Evolutionary conservation across 1,139 yeast species (phyloP), one percentile per base, ranked within the genome.

Genomic region (Sugiyamaella paludigena): DNA sequence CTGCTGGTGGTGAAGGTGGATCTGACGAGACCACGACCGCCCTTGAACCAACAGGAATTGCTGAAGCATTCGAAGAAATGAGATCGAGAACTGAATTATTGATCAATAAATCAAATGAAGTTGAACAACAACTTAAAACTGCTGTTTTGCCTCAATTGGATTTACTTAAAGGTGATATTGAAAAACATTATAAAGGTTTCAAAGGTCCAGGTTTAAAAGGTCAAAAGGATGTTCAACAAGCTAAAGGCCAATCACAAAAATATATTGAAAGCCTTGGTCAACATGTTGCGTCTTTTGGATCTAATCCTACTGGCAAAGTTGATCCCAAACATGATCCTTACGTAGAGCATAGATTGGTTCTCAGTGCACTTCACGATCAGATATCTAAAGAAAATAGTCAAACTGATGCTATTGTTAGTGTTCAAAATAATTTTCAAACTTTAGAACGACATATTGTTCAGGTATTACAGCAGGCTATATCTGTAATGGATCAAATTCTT

Each of bases 311-410:
- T 32, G 13, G 48, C 37, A 69, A 67, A 51, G 52, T 68, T 9
- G 78, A 76, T 30, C 67, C 72, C 47, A 63, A 65, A 48, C 60
- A 62, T 41, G 81, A 77, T 55, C 81, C 81, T 5, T 77, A 70
- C 53, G 61, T 75, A 30, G 58, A 70, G 45, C 70, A 73, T 53
- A 71, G 79, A 47, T 45, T 57, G 12, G 64, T 72, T 4, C 54
- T 68, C 29, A 58, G 62, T 42, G 62, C 70, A 30, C 70, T 76
- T 3, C 70, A 68, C 11, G 67, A 61, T 41, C 81, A 77, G 61
- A 58, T 77, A 35, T 57, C 60, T 40, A 70, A 68, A 53, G 81
- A 77, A 62, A 76, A 77, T 58, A 58, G 61, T 28, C 74, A 73
- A 49, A 61, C 72, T 37, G 78, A 74, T 48, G 69, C 74, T 44